Evolutionary conservation across 768 basidiomycete species (phyloP).

Genomic region (Boletales sp.): DNA sequence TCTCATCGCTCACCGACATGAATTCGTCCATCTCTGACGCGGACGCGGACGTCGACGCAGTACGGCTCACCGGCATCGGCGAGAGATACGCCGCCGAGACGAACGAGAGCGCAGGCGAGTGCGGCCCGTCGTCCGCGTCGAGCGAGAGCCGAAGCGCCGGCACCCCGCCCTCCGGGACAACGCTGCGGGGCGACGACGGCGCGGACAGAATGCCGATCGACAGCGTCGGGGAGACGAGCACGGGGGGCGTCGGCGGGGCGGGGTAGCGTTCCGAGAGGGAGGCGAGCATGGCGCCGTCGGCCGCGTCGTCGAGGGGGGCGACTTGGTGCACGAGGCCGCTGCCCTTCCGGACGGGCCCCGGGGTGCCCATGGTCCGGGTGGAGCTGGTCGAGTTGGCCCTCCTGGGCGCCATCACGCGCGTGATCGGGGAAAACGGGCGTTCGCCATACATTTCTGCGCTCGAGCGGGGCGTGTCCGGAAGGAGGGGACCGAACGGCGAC

Average conservation of each 20-base stretch:
- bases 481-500: constrained; percentile 29
- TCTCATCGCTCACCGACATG: constrained; percentile 17
- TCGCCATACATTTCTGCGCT: constrained; percentile 26
- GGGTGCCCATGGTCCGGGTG: constrained; percentile 2
- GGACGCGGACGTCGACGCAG: constrained; percentile 9
- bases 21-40: constrained; percentile 26
- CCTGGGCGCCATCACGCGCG: constrained; percentile 17
- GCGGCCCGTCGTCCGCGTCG: too few relatives aligned
- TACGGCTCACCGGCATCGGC: constrained; percentile 16
- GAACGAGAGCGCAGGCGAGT: constrained; percentile 18
- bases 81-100: constrained; percentile 16
- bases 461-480: constrained; percentile 28
- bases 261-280: constrained; percentile 32
- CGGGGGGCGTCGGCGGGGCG: constrained; percentile 24
- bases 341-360: constrained; percentile 9
- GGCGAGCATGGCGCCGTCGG: constrained; percentile 7
- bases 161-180: constrained; percentile 13
- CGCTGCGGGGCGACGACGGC: constrained; percentile 20
- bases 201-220: constrained; percentile 21
- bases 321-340: constrained; percentile 20
- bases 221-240: constrained; percentile 24
- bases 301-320: background rate
- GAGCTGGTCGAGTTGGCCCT: constrained; percentile 3
- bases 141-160: background rate
- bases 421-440: constrained; percentile 27